phyloP scores from a whole-genome alignment of 345 rosid species.

The Brassica nigra region DNA sequence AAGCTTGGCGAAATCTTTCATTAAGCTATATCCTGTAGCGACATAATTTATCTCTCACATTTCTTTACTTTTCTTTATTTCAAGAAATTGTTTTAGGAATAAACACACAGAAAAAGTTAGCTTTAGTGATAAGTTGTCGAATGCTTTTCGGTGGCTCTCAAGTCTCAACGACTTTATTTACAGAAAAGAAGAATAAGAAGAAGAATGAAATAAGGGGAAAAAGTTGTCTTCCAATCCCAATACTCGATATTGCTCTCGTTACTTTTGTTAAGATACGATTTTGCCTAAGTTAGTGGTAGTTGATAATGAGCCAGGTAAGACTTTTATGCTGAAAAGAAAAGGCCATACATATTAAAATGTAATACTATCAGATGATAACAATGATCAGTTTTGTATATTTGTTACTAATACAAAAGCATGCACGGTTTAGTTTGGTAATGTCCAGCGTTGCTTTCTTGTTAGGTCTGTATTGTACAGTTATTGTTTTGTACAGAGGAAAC shows the following conservation, averaged over 20 bases:
- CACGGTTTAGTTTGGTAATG: not conserved
- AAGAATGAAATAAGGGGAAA: slow-evolving; percentile 32
- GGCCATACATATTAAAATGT: slow-evolving; percentile 32
- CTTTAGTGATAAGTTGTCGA: slow-evolving; percentile 81
- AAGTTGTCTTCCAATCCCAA: slow-evolving; percentile 74
- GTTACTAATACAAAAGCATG: not conserved
- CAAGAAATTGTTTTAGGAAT: slow-evolving; percentile 5
- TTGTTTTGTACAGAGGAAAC: slow-evolving; percentile 46
- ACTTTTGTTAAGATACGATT: slow-evolving; percentile 48
- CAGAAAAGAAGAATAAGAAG: slow-evolving; percentile 16
- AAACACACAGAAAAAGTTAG: slow-evolving; percentile 24
- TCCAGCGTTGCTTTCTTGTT: not conserved
- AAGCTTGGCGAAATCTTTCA: slow-evolving; percentile 25
- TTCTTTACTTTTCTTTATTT: slow-evolving; percentile 23
- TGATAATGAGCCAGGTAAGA: slow-evolving; percentile 22
- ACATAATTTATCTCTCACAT: slow-evolving; percentile 18
- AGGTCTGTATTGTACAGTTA: not conserved
- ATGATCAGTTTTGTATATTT: not conserved
- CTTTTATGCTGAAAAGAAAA: slow-evolving; percentile 31
- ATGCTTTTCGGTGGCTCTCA: slow-evolving; percentile 96
- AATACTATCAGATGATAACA: slow-evolving; percentile 1
- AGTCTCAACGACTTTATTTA: slow-evolving; percentile 50
- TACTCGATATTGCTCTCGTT: slow-evolving; percentile 61
- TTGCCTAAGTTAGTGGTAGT: slow-evolving; percentile 21
- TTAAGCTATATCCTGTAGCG: slow-evolving; percentile 15